Base-by-base conservation (phyloP, 768 basidiomycete species). In the Tulasnella sp. region DNA sequence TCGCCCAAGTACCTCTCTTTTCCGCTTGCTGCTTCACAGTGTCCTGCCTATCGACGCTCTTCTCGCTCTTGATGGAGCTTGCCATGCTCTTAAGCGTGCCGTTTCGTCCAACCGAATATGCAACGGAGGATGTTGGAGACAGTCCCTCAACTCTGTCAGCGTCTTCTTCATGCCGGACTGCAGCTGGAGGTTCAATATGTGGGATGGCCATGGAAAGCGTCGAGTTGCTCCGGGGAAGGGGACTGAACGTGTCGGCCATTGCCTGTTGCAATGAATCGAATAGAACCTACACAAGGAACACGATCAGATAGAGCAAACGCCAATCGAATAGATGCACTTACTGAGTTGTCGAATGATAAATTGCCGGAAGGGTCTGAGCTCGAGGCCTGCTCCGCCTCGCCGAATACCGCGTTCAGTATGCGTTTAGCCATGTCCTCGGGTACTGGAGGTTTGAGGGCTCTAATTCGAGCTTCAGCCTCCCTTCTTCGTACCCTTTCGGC, bases 401-500 rank as follows among this genome's bases (percentile, higher is more conserved):
- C 91, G 42, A 92, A 88, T 31, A 85, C 85, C 11, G 74, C 79
- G 3, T 42, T 60, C 18, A 80, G 58, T 28, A 80, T 24, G 0
- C 58, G 31, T n/a, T 75, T 18, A 12, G 58, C 72, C 37, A 80
- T 16, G 46, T 80, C 79, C 14, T 80, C 72, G 16, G 69, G 72
- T 20, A 73, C 37, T 20, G 72, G 72, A 5, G 79, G 79, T 40
- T 74, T 46, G 28, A 80, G 42, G 9, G 72, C 79, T 20, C 28
- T 73, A 12, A 80, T n/a, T 34, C 64, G 76, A 28, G 24, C 69
- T 69, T 76, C 41, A 40, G 82, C 72, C 34, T 72, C 40, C n/a
- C 60, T 60, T 81, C 41, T 75, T 86, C 87, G 48, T 90, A 87
- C 1, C 88, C 89, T 16, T 24, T 84, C 83, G 79, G 93, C 92